Base-by-base conservation (phyloP, 768 basidiomycete species). In the Tulasnella sp. region DNA sequence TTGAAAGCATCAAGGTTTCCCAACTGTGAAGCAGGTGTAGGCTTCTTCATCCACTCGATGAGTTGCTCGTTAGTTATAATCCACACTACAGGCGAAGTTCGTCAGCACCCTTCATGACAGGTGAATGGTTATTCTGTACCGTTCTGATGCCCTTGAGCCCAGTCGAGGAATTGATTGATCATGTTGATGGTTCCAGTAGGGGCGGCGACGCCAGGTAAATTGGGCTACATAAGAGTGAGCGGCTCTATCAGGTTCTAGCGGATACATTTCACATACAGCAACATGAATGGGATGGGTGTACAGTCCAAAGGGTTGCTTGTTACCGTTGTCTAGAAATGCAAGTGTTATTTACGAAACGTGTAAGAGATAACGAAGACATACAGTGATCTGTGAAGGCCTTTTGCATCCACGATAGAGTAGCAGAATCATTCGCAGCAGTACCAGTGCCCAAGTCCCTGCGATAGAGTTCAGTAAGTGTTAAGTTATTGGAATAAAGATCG, bases 211-310 rank as follows among this genome's bases (percentile, higher is more conserved):
- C 81, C 81, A 15, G 83, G 81, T 54, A 81, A 77, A 2, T 71
- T 72, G 15, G 63, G 68, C 76, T 68, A 34, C 40, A 9, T 8
- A 29, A 31, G 32, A 57, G 2, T 47, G 39, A n/a, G 49, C 33
- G 0, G 52, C 55, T 48, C 25, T 7, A 28, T 33, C 5, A 46
- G 8, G 40, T 15, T 9, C 49, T 50, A 19, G 7, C 35, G 45
- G 37, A 28, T 46, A 34, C 3, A 61, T 71, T 46, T 9, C 24
- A 20, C 9, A 15, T 51, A 77, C 77, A 34, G 81, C 74, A 41
- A 83, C 61, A 67, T 86, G 82, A 60, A 87, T 81, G 27, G 83
- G 83, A 63, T 88, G 85, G 1, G 81, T 81, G 63, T 86, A 88
- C 24, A 87, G 68, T 39, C 85, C 85, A 52, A 87, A 76, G 0